phyloP scores from a whole-genome alignment of 1,284 basidiomycete genomes.

The Sporisorium exsertum region DNA sequence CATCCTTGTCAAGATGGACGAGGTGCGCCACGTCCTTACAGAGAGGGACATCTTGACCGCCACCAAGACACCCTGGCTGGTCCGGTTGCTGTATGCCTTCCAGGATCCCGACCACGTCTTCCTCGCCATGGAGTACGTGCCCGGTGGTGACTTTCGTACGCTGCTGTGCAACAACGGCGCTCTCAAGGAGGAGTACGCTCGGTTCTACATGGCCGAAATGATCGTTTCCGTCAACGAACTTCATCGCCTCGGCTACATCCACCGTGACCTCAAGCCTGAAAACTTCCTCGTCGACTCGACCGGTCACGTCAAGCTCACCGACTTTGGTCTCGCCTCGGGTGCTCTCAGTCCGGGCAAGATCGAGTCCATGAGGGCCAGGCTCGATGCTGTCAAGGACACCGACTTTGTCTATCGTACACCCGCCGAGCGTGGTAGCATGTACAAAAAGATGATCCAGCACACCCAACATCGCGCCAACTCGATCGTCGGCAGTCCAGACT shows the following conservation, averaged over 20 bases:
- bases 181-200: constrained; percentile 71
- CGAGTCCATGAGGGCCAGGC: constrained; percentile 92
- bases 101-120: constrained; percentile 68
- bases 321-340: constrained; percentile 97
- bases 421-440: constrained; percentile 92
- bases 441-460: constrained; percentile 88
- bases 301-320: constrained; percentile 97
- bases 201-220: constrained; percentile 69
- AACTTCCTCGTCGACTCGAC: constrained; percentile 96
- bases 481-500: constrained; percentile 97
- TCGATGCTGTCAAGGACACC: constrained; percentile 96
- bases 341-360: constrained; percentile 94
- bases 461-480: constrained; percentile 93
- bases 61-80: constrained; percentile 67
- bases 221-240: constrained; percentile 68
- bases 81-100: constrained; percentile 67
- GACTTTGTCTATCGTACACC: constrained; percentile 91
- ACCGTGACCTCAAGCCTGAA: constrained; percentile 98
- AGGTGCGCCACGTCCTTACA: constrained; percentile 68
- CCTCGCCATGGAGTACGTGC: constrained; percentile 73
- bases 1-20: constrained; percentile 69
- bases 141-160: constrained; percentile 68
- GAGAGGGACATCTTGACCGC: constrained; percentile 68
- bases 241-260: constrained; percentile 71
- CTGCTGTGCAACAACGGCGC: constrained; percentile 69